Evolutionary conservation across 129 eudicot genomes (phyloP).

Genomic region (Artemisia annua): DNA sequence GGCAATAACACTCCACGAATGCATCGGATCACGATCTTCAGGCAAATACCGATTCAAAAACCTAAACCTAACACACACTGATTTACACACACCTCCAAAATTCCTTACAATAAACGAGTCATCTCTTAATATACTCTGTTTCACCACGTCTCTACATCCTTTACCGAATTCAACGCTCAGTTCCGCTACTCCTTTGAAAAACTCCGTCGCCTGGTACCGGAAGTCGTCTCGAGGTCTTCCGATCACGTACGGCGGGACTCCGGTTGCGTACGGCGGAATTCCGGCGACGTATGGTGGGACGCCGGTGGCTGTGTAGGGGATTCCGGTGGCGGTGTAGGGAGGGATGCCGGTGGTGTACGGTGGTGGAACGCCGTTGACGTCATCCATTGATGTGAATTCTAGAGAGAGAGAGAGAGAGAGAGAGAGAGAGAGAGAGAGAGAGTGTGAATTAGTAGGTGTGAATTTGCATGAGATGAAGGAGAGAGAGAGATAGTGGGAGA

Average conservation of each 20-base stretch:
- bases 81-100: conserved; percentile 49
- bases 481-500: conserved; percentile 6
- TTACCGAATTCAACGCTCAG: conserved; percentile 85
- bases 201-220: conserved; percentile 77
- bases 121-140: conserved; percentile 69
- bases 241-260: conserved; percentile 21
- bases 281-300: conserved; percentile 4
- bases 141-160: conserved; percentile 84
- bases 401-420: not conserved
- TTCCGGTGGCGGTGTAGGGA: conserved; percentile 1
- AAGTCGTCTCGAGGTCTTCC: conserved; percentile 41
- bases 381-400: conserved; percentile 22
- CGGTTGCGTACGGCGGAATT: conserved; percentile 17
- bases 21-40: conserved; percentile 90
- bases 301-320: conserved; percentile 20
- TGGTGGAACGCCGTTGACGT: conserved; percentile 53
- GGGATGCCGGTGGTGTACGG: conserved; percentile 31
- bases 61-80: conserved; percentile 41
- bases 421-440: not conserved
- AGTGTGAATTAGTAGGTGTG: conserved; percentile 24
- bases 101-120: conserved; percentile 63
- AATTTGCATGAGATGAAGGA: conserved; percentile 27
- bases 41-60: conserved; percentile 77
- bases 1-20: conserved; percentile 68
- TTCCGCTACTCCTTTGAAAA: conserved; percentile 85